Base-by-base conservation (phyloP, 345 rosid genomes). In the Gynandropsis gynandra region DNA sequence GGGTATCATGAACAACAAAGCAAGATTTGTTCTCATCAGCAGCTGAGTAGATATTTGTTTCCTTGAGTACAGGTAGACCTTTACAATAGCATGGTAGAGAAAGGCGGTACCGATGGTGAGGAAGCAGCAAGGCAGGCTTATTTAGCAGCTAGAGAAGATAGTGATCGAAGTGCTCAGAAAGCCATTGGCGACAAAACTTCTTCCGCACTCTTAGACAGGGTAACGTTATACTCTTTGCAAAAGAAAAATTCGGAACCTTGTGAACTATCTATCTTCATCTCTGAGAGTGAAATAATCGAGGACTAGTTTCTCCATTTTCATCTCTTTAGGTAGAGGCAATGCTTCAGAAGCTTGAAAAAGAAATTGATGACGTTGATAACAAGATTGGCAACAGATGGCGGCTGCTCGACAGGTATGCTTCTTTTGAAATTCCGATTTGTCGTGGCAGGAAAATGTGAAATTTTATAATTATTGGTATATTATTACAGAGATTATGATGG, bases 331-430 rank as follows among this genome's bases (percentile, higher is more conserved):
- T 92, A 8, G 98, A 87, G 56, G 72, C 81, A 15, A 85, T 92
- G 98, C 96, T 92, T 52, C 97, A 92, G 42, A 87, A 85, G 62
- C 88, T 92, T 31, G 97, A 87, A 69, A 92, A 85, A 48, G 98
- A 92, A 79, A 90, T 90, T 58, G 96, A 90, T 54, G 95, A 83
- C 52, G 96, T 90, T n/a, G 96, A 86, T 66, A 87, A 82, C 53
- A 82, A 85, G 81, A 92, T 92, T 63, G 97, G 97, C 18, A 85
- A 83, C 71, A 82, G 80, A 32, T 92, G 96, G 95, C 69, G 93
- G 45, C 69, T 87, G 50, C 83, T 92, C 21, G 97, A 92, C 70
- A 84, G 89, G 98, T 87, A 62, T 64, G 78, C 63, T 35, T 53
- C 20, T 21, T 39, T 15, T 37, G 11, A 29, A 16, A 13, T 37